Evolutionary conservation across 768 basidiomycete species (phyloP), one percentile per base, ranked within the genome.

Genomic region (Mycena haematopus): DNA sequence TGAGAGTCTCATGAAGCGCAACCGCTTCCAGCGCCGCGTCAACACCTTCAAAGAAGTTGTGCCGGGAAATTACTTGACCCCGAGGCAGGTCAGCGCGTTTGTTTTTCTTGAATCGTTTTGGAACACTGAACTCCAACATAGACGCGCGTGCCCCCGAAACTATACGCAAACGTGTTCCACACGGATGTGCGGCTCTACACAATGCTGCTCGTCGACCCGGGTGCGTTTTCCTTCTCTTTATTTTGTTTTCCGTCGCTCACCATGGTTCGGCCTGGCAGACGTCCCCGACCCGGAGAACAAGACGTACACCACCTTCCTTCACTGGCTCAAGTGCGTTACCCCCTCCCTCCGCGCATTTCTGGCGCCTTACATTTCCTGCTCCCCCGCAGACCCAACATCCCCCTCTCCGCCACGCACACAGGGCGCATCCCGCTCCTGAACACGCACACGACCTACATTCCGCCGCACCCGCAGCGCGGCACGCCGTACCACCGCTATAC

Each of bases 401-500:
- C 88, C 2, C 84, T 98, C 60, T 89, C 88, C 51, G 86, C 85
- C 1, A 79, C 78, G n/a, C 79, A 71, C 68, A 74, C 77, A 68
- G 58, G 71, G 67, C 78, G 78, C 50, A 73, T 86, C 54, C 67
- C 75, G 3, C 70, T 80, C 40, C 70, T 82, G 55, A 78, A 84
- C 65, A 74, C 80, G 1, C 90, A 92, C 72, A 91, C 90, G 7
- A 77, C 78, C 25, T 98, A 96, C 74, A 79, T 96, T 65, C 92
- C 96, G 6, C 97, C 96, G 5, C 95, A 97, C 67, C 96, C 96
- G 3, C 91, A 94, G 72, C 84, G 84, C 38, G 95, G 95, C 52
- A 90, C 95, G 13, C 86, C 87, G 0, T 95, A 93, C 76, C 96
- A 99, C 76, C 93, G 96, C 64, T 97, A 96, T 74, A 84, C 87